phyloP scores from a whole-genome alignment of 257 asterid genomes.

The Salvia hispanica region DNA sequence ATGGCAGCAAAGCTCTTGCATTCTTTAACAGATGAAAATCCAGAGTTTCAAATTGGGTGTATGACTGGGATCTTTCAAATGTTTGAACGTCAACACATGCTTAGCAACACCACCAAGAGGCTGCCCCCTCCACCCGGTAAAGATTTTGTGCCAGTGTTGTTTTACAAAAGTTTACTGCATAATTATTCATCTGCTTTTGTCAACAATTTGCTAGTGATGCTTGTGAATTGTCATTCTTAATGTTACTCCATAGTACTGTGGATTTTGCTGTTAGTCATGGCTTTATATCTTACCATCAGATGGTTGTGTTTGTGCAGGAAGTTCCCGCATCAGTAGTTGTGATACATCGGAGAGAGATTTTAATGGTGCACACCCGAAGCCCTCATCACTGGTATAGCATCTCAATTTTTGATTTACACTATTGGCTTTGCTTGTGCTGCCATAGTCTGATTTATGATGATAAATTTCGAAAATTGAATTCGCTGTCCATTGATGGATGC shows the following conservation, averaged over 20 bases:
- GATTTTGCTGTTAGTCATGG: not conserved
- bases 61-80: conserved; percentile 84
- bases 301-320: conserved; percentile 49
- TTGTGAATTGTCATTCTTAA: not conserved
- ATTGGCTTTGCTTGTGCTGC: not conserved
- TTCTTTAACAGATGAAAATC: conserved; percentile 75
- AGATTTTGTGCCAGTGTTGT: conserved; percentile 11
- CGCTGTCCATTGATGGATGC: not conserved
- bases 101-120: conserved; percentile 48
- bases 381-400: too few species aligned
- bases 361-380: conserved; percentile 29
- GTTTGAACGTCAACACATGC: conserved; percentile 71
- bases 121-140: conserved; percentile 55
- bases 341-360: conserved; percentile 41
- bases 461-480: not conserved
- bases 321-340: conserved; percentile 39
- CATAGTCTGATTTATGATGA: not conserved
- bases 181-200: not conserved
- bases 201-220: not conserved
- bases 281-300: conserved; percentile 13
- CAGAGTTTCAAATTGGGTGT: conserved; percentile 86
- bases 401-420: not conserved
- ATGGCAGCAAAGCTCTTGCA: conserved; percentile 65
- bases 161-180: conserved; percentile 5
- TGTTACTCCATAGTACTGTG: not conserved